These are phyloP conservation scores for Calonectria multiphialidica DNA, from an alignment of 2,329 filamentous ascomycete genomes.

Conservation along the genomic window DNA sequence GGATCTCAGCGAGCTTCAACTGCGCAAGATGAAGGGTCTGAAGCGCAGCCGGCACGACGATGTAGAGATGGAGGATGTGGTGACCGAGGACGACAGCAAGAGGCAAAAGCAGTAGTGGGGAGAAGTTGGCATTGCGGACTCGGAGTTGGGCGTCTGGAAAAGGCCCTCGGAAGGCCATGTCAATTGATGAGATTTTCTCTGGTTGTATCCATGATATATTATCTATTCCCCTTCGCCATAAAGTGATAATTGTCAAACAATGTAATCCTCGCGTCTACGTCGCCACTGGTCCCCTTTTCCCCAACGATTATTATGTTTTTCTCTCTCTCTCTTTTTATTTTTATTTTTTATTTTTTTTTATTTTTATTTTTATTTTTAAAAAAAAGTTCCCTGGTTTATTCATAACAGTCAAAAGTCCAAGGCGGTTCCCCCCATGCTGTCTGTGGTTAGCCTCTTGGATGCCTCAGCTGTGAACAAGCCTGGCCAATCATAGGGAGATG, in stretches of 20 bases:
- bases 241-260: slow-evolving; percentile 6
- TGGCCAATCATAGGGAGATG: not conserved
- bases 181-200: slow-evolving; percentile 42
- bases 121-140: slow-evolving; percentile 31
- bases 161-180: slow-evolving; percentile 40
- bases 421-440: not conserved
- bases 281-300: not conserved
- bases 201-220: slow-evolving; percentile 18
- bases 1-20: slow-evolving; percentile 88
- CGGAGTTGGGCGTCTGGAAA: slow-evolving; percentile 50
- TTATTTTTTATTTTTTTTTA: too few species aligned
- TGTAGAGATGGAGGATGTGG: slow-evolving; percentile 57
- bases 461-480: not conserved
- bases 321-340: too few species aligned
- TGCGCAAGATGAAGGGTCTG: slow-evolving; percentile 98
- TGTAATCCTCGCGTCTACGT: not conserved
- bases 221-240: slow-evolving; percentile 8
- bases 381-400: too few species aligned
- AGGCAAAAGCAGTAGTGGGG: slow-evolving; percentile 48
- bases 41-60: slow-evolving; percentile 82
- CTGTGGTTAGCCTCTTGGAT: not conserved
- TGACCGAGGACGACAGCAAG: slow-evolving; percentile 54
- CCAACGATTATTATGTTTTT: too few species aligned
- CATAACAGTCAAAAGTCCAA: not conserved
- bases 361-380: too few species aligned